Conservation (phyloP, 257 asterid genomes). For the Pogostemon cablin region DNA sequence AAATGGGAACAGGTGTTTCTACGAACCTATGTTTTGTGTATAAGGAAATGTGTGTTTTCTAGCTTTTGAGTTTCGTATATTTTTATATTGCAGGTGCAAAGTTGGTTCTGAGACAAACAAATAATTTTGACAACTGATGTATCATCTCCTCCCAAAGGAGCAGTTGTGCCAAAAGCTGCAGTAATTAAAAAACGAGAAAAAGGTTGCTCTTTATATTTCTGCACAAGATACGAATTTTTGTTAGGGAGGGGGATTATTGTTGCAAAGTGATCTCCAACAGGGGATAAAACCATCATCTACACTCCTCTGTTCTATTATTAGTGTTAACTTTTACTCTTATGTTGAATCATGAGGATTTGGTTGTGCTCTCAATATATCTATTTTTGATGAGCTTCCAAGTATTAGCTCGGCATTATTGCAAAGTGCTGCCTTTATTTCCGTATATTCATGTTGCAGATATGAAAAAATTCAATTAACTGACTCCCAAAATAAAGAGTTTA, state of each 20-base stretch:
- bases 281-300: background rate
- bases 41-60: background rate
- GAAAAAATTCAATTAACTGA: background rate
- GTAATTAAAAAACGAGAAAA: constrained; percentile 34
- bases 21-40: background rate
- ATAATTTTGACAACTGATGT: constrained; percentile 35
- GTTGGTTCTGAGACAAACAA: constrained; percentile 63
- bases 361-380: background rate
- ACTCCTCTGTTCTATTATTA: background rate
- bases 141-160: constrained; percentile 25
- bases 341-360: background rate
- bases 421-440: background rate
- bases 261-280: background rate
- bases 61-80: constrained; percentile 5
- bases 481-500: too few relatives aligned
- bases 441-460: background rate
- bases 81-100: constrained; percentile 54
- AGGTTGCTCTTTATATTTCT: constrained; percentile 34
- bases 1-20: constrained; percentile 75
- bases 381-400: background rate
- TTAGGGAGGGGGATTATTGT: background rate
- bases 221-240: constrained; percentile 12
- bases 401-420: too few relatives aligned
- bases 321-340: background rate
- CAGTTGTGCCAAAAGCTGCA: constrained; percentile 31